phyloP scores from a whole-genome alignment of 2,329 filamentous ascomycete genomes.

The Pyrenophora graminea region DNA sequence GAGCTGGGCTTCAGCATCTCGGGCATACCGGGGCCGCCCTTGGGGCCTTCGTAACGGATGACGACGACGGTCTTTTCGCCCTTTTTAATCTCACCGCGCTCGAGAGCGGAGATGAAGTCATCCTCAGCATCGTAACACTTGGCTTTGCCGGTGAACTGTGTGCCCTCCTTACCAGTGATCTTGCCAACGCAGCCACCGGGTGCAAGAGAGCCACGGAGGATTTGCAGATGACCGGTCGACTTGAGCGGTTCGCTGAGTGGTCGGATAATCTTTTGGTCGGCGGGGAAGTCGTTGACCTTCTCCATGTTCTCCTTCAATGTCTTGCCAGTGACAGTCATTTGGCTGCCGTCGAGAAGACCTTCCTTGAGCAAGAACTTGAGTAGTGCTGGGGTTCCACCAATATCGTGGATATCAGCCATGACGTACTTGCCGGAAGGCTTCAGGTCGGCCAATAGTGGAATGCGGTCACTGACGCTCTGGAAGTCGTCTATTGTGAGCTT shows the following conservation, averaged over 20 bases:
- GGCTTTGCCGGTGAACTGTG: slow-evolving; percentile 69
- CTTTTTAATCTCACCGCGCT: slow-evolving; percentile 70
- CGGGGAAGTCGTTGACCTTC: slow-evolving; percentile 66
- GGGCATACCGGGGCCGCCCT: slow-evolving; percentile 74
- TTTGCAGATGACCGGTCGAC: slow-evolving; percentile 72
- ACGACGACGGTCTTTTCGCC: slow-evolving; percentile 77
- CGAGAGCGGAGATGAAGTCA: slow-evolving; percentile 68
- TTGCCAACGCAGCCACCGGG: slow-evolving; percentile 74
- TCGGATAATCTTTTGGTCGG: slow-evolving; percentile 71
- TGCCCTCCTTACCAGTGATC: slow-evolving; percentile 77
- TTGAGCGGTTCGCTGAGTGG: slow-evolving; percentile 73
- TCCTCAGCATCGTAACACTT: slow-evolving; percentile 73
- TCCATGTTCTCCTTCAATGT: slow-evolving; percentile 56
- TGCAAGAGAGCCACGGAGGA: slow-evolving; percentile 70
- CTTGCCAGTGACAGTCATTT: slow-evolving; percentile 57
- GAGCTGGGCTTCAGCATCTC: slow-evolving; percentile 75
- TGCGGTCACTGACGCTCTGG: slow-evolving; percentile 56
- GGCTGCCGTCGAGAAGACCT: slow-evolving; percentile 53
- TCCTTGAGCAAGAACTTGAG: slow-evolving; percentile 57
- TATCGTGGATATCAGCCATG: slow-evolving; percentile 63
- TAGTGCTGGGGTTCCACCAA: slow-evolving; percentile 56
- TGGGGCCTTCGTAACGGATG: slow-evolving; percentile 75
- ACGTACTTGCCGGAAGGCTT: slow-evolving; percentile 60
- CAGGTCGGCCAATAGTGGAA: slow-evolving; percentile 56
- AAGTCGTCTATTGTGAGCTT: slow-evolving; percentile 58